Conservation (phyloP, 148 eudicot genomes). For the Agrostemma githago region DNA sequence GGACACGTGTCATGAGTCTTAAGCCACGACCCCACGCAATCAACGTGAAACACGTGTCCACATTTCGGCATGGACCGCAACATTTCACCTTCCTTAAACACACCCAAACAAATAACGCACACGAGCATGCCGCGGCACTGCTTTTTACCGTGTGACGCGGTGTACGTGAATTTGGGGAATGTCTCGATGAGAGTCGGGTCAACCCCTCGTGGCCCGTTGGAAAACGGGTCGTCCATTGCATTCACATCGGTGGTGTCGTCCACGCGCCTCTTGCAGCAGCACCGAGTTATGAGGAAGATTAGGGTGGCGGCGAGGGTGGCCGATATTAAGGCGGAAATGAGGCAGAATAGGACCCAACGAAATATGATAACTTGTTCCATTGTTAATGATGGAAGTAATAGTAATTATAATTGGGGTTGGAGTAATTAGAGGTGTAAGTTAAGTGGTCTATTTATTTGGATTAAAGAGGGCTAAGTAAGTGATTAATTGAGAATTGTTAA, state of each 20-base stretch:
- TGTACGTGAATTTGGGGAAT: slow-evolving; percentile 21
- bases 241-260: background rate
- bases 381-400: background rate
- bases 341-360: slow-evolving; percentile 25
- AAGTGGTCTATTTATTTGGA: slow-evolving; percentile 10
- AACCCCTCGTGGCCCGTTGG: slow-evolving; percentile 26
- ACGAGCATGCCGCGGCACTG: slow-evolving; percentile 28
- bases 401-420: too few relatives aligned
- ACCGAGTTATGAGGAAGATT: slow-evolving; percentile 20
- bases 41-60: slow-evolving; percentile 32
- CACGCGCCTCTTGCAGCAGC: slow-evolving; percentile 20
- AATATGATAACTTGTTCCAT: slow-evolving; percentile 13
- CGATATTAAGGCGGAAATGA: slow-evolving; percentile 11
- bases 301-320: background rate
- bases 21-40: slow-evolving; percentile 34
- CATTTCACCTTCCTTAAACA: slow-evolving; percentile 28
- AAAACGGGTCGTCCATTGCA: slow-evolving; percentile 9
- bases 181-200: slow-evolving; percentile 26
- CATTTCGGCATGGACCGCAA: slow-evolving; percentile 33
- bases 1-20: slow-evolving; percentile 34
- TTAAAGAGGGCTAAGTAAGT: background rate
- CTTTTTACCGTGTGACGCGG: slow-evolving; percentile 17
- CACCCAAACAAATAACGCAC: slow-evolving; percentile 37
- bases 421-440: slow-evolving; percentile 5
- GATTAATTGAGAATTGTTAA: background rate